Evolutionary conservation across 257 asterid genomes (phyloP), one percentile per base, ranked within the genome.

Genomic region (Cordia subcordata): DNA sequence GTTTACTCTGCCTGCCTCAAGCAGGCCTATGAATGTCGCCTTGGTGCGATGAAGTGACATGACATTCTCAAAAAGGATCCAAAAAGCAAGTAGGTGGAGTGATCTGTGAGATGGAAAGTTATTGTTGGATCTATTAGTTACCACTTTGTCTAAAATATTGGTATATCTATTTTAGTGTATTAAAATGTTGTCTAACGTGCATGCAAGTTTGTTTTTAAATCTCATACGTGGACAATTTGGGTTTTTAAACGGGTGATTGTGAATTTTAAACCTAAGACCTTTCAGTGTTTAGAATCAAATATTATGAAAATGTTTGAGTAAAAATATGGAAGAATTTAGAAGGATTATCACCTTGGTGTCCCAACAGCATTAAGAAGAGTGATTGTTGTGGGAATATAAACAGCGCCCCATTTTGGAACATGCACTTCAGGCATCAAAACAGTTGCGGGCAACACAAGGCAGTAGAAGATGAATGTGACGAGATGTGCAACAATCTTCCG

Each of bases 41-140:
- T 84, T 84, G 21, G 86, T 77, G 21, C 93, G 81, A 47, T 84
- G 93, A 49, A 84, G 78, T n/a, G 89, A 80, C 89, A 84, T 84
- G 10, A 84, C 93, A 38, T 84, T 84, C 81, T 84, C 93, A 0
- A 81, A 84, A 11, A 84, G 85, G 1, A 84, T 77, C 93, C 93
- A 84, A 50, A 71, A 79, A 68, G 82, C 77, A 70, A 79, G 16
- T 56, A 84, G 58, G 45, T 84, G 84, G 13, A 81, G 75, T 23
- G 93, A 84, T 79, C 93, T 84, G 79, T 50, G 63, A 46, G 22
- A 18, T 20, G 11, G 19, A 40, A 17, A 50, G 50, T 54, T 8
- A 52, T n/a, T n/a, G n/a, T n/a, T n/a, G n/a, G n/a, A n/a, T n/a
- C n/a, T n/a, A n/a, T n/a, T n/a, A n/a, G n/a, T n/a, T n/a, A n/a